Evolutionary conservation across 2,329 filamentous ascomycete genomes (phyloP), one percentile per base, ranked within the genome.

Genomic region (Septoria petroselini): DNA sequence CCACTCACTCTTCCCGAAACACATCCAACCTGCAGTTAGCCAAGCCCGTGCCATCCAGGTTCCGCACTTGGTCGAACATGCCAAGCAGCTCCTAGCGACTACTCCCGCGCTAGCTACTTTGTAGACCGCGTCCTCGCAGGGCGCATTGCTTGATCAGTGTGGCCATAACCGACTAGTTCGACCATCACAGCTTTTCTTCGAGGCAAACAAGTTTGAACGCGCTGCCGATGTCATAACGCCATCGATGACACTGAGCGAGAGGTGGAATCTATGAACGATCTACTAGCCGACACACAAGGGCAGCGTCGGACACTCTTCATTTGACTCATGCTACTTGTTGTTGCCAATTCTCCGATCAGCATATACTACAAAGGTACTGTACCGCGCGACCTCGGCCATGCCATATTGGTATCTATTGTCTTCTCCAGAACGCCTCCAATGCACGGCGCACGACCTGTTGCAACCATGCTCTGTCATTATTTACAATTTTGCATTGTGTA

Each of bases 371-470:
- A n/a, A n/a, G n/a, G n/a, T n/a, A n/a, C n/a, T n/a, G n/a, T 25
- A 30, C 41, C 29, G 15, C 39, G 25, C 39, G 42, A 45, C 42
- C 34, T 31, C 34, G 23, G 35, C 40, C 25, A 19, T 47, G 42
- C 42, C 42, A 45, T 35, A 37, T 17, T 45, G 43, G 43, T 47
- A 47, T 47, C 43, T 47, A 47, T 15, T 46, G 25, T 34, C 23
- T 41, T 25, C 23, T 48, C 25, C 34, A 34, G 33, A 43, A 49
- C 40, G 50, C 41, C 40, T 19, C 25, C 15, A 44, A 47, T 47
- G 43, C 38, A 34, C 17, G 23, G 41, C 18, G 15, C 35, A 27
- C 15, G 21, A 38, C 21, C 15, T 19, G 12, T 38, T 18, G 17
- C 17, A 19, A 11, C 35, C 35, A 9, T 21, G 9, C 11, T 38